phyloP scores from a whole-genome alignment of 257 asterid species.

The Solanum pinnatisectum region DNA sequence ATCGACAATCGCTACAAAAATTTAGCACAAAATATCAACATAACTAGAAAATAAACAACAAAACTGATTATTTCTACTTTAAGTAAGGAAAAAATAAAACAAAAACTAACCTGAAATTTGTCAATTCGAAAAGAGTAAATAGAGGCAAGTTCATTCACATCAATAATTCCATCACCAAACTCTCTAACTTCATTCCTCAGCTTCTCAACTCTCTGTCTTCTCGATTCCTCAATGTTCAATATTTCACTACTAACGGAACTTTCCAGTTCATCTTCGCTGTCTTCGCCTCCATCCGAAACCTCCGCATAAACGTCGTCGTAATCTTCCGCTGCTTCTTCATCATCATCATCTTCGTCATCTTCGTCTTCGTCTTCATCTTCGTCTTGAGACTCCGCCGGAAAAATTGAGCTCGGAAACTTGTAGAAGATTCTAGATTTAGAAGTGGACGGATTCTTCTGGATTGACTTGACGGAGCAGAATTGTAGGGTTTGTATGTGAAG shows the following conservation, averaged over 20 bases:
- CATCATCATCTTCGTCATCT: constrained; percentile 24
- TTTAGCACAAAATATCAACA: background rate
- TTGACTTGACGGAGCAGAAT: constrained; percentile 6
- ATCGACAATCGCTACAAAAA: constrained; percentile 53
- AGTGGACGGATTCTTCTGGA: constrained; percentile 1
- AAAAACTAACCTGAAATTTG: constrained; percentile 46
- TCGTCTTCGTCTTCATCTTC: constrained; percentile 40
- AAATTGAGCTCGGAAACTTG: constrained; percentile 31
- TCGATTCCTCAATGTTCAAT: constrained; percentile 58
- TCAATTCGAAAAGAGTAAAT: constrained; percentile 78
- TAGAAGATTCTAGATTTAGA: constrained; percentile 8
- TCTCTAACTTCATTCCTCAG: constrained; percentile 71
- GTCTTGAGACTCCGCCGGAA: constrained; percentile 40
- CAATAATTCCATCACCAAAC: constrained; percentile 76
- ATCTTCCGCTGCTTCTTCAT: constrained; percentile 56
- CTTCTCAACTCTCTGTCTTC: constrained; percentile 93
- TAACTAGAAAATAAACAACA: background rate
- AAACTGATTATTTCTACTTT: background rate
- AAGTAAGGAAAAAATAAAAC: background rate
- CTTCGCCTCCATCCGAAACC: constrained; percentile 28
- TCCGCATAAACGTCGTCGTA: constrained; percentile 46
- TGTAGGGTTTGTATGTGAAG: constrained; percentile 21
- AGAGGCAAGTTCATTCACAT: constrained; percentile 80
- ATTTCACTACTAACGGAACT: constrained; percentile 22
- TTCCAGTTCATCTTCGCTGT: constrained; percentile 27